Evolutionary conservation across 192 early-diverging fungal species (phyloP), one percentile per base, ranked within the genome.

Genomic region (Kickxella alabastrina): DNA sequence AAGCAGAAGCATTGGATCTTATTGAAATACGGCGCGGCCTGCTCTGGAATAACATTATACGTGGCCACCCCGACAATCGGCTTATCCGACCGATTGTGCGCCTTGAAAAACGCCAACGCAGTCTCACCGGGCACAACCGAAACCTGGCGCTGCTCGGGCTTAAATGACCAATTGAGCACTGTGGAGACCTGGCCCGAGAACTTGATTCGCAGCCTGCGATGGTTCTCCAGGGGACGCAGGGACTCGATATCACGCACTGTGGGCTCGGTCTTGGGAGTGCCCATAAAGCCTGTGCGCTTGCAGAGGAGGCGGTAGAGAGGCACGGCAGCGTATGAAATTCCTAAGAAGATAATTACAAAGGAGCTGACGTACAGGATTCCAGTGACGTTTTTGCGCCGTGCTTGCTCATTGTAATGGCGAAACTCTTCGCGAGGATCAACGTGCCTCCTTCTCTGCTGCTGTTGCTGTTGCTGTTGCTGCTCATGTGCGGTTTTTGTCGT

Each of bases 1-100:
- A 99, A 99, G 67, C 96, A 99, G 57, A 99, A 99, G 64, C 96
- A 99, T 64, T 99, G 96, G 50, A 99, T 93, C 79, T 99, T 99
- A 83, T 99, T 99, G 60, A 99, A 99, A 50, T 99, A 93, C 54
- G 86, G 90, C 10, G 89, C 96, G 0, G 89, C 92, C 58, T 91
- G 88, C 45, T 84, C 80, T 3, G 96, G 96, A 5, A 91, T 85
- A 17, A 99, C 94, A 57, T 93, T 94, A 54, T 99, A 99, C 1
- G 96, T 99, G 3, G 91, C 90, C 52, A 99, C 88, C 10, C 96
- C 96, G 46, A 96, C 85, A 32, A 99, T 84, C 55, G 92, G 90
- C 53, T 91, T 82, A 22, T 86, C 79, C 21, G 87, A 84, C 28
- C 80, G 78, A 73, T 93, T 96, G 58, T 88, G 83, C 23, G 96